Evolutionary conservation across 2,329 filamentous ascomycete genomes (phyloP), one percentile per base, ranked within the genome.

Genomic region (Cordyceps tenuipes): DNA sequence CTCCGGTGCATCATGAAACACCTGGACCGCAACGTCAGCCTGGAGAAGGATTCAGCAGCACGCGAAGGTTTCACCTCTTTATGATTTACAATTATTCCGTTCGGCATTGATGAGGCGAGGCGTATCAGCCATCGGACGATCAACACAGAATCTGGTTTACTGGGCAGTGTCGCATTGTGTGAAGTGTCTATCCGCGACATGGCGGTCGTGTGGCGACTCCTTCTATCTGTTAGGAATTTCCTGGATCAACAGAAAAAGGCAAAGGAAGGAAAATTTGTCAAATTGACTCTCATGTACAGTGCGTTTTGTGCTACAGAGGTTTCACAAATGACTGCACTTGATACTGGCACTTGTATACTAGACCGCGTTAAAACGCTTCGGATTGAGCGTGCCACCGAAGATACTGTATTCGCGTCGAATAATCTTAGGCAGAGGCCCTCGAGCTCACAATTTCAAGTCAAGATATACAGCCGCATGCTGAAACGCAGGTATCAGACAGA

Each of bases 81-180:
- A 5, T 36, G 53, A 56, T 56, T 44, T 39, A 39, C 44, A 19
- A 19, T 41, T 41, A 12, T 17, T n/a, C 54, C 21, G 9, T 26
- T 17, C 23, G 34, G 15, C 15, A 19, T 48, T 39, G 31, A n/a
- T 39, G 44, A 49, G 54, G 39, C 34, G 54, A 57, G 49, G 29
- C 21, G 44, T 49, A 17, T 57, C 54, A 57, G 54, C 17, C 31
- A 57, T 57, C n/a, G 5, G 44, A 57, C 44, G 54, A 49, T 49
- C 44, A 17, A 19, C 15, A 39, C 29, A 31, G 12, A 19, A 49
- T 47, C 49, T 15, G 29, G 12, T 19, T 39, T 3, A 13, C 15
- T 26, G 34, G 2, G 12, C 29, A 3, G 53, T 17, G n/a, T 48
- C 10, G 31, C 43, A 48, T 54, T 46, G 31, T 39, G 34, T 15